A percentile compares a stretch with the other conserved stretches of the same genome.
Evolutionary conservation across 805 yeast species (phyloP).

Genomic region (Ogataea sp.): DNA sequence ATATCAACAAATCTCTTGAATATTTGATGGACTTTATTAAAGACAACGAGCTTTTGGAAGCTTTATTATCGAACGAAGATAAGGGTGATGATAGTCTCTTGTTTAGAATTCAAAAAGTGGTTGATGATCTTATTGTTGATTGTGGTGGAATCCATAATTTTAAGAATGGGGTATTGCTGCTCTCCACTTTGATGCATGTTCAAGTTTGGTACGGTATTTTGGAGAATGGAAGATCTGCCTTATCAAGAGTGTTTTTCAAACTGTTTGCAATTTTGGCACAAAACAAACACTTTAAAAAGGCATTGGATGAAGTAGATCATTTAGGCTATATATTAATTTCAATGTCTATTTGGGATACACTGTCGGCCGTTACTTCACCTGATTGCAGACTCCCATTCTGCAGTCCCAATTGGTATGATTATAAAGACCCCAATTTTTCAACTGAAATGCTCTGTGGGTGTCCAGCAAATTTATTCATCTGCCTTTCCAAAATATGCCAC

Average conservation of each 20-base stretch:
- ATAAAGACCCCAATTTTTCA: slow-evolving; percentile 16
- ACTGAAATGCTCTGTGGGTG: slow-evolving; percentile 34
- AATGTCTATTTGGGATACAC: slow-evolving; percentile 35
- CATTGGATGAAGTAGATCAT: slow-evolving; percentile 24
- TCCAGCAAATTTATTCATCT: slow-evolving; percentile 30
- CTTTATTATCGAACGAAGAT: slow-evolving; percentile 3
- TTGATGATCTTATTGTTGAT: not conserved
- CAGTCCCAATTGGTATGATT: slow-evolving; percentile 30
- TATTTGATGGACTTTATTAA: slow-evolving; percentile 31
- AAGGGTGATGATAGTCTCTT: slow-evolving; percentile 3
- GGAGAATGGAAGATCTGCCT: slow-evolving; percentile 32
- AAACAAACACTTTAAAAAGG: slow-evolving; percentile 20
- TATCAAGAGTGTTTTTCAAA: slow-evolving; percentile 28
- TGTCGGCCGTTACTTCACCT: slow-evolving; percentile 32
- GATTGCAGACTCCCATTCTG: slow-evolving; percentile 33
- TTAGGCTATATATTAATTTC: slow-evolving; percentile 24
- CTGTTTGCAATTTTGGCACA: slow-evolving; percentile 31
- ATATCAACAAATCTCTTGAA: slow-evolving; percentile 39
- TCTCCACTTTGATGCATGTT: slow-evolving; percentile 31
- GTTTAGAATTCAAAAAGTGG: slow-evolving; percentile 2
- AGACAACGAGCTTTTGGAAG: slow-evolving; percentile 10
- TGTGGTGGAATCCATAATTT: slow-evolving; percentile 5
- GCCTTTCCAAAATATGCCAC: slow-evolving; percentile 28
- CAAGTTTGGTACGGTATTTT: slow-evolving; percentile 32
- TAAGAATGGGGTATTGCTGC: slow-evolving; percentile 13